Percentiles rank a stretch among this genome's conserved stretches.
Evolutionary conservation across 768 basidiomycete species (phyloP).

Genomic region (Lentinus tigrinus): DNA sequence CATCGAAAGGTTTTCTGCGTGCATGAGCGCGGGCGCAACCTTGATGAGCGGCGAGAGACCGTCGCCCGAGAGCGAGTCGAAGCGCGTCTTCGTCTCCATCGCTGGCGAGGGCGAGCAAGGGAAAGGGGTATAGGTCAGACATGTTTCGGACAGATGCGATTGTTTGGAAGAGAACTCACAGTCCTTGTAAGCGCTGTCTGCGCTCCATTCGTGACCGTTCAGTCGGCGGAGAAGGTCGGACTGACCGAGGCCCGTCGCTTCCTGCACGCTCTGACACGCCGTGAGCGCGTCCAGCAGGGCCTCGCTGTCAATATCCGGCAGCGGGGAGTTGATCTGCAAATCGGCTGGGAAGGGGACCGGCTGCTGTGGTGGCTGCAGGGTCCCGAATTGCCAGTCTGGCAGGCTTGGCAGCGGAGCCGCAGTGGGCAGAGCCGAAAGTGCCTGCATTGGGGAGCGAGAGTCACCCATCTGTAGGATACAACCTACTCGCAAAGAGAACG

Average conservation of each 20-base stretch:
- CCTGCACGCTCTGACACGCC: constrained; percentile 52
- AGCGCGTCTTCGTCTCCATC: constrained; percentile 50
- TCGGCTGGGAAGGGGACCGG: constrained; percentile 41
- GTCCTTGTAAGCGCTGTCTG: constrained; percentile 69
- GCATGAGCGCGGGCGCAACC: constrained; percentile 85
- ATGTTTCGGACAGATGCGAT: neutral
- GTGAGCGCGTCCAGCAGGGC: constrained; percentile 57
- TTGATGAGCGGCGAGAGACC: constrained; percentile 73
- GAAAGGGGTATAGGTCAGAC: neutral
- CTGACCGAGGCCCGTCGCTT: constrained; percentile 62
- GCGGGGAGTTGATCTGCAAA: constrained; percentile 25
- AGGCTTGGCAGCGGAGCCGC: constrained; percentile 27
- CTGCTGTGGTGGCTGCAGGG: constrained; percentile 45
- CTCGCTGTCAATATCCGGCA: constrained; percentile 51
- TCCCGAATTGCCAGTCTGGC: constrained; percentile 38
- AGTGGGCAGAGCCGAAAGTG: constrained; percentile 12
- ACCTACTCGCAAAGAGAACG: neutral
- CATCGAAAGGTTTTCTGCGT: constrained; percentile 85
- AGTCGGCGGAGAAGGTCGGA: constrained; percentile 54
- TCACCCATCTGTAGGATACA: neutral
- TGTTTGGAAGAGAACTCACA: constrained; percentile 50
- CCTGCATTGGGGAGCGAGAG: neutral
- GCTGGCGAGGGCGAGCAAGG: constrained; percentile 36
- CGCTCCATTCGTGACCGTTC: constrained; percentile 59
- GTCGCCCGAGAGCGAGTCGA: constrained; percentile 63